These are phyloP conservation scores for Eucalyptus marginata DNA, from an alignment of 345 rosid species.

Conservation along the genomic window DNA sequence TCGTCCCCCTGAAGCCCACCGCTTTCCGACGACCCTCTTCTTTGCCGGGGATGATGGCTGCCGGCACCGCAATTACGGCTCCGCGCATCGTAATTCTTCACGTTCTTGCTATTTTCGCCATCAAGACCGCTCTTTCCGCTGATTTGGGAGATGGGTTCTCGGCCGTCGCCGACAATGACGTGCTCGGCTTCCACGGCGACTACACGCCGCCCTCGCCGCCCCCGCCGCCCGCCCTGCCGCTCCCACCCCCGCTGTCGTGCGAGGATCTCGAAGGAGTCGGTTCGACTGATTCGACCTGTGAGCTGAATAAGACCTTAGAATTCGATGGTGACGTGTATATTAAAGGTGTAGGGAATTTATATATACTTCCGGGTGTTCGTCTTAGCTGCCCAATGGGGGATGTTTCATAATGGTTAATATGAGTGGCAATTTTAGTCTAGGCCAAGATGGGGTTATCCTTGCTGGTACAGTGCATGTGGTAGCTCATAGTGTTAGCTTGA, in stretches of 20 bases:
- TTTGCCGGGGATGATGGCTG: background rate
- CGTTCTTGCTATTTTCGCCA: background rate
- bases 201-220: constrained; percentile 60
- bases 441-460: constrained; percentile 5
- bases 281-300: constrained; percentile 36
- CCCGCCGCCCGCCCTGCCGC: constrained; percentile 15
- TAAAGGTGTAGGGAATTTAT: constrained; percentile 40
- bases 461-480: constrained; percentile 31
- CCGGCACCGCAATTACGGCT: background rate
- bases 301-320: constrained; percentile 26
- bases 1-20: background rate
- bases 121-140: background rate
- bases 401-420: constrained; percentile 41
- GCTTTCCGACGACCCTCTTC: background rate
- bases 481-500: constrained; percentile 28
- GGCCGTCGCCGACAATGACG: background rate
- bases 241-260: constrained; percentile 23
- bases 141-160: constrained; percentile 19
- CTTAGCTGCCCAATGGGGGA: constrained; percentile 28
- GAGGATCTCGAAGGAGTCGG: constrained; percentile 46
- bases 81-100: background rate
- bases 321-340: constrained; percentile 34
- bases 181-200: constrained; percentile 27
- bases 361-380: constrained; percentile 21
- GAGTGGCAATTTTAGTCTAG: constrained; percentile 30